Evolutionary conservation across 345 rosid genomes (phyloP).

Genomic region (Sonneratia caseolaris): DNA sequence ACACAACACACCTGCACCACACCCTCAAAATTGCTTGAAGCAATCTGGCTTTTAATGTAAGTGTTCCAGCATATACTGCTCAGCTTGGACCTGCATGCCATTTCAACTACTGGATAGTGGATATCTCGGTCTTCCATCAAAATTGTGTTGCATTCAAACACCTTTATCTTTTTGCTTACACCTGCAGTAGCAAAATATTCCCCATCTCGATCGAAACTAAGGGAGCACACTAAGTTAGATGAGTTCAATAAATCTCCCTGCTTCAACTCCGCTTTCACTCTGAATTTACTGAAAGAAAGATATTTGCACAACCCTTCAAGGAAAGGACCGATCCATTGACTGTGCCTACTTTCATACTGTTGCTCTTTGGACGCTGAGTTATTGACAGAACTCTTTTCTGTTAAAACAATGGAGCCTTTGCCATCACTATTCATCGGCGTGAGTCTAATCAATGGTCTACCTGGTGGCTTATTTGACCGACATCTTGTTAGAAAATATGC

Average conservation of each 20-base stretch:
- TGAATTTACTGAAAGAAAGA: conserved; percentile 66
- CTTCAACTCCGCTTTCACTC: conserved; percentile 80
- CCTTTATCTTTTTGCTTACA: conserved; percentile 86
- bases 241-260: conserved; percentile 89
- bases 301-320: conserved; percentile 94
- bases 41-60: conserved; percentile 86
- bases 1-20: conserved; percentile 66
- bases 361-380: conserved; percentile 42
- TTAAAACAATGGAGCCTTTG: conserved; percentile 53
- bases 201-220: conserved; percentile 85
- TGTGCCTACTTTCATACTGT: conserved; percentile 29
- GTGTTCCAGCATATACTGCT: conserved; percentile 91
- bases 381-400: conserved; percentile 73
- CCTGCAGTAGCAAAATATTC: conserved; percentile 95
- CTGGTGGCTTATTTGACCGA: conserved; percentile 43
- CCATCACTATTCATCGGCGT: conserved; percentile 65
- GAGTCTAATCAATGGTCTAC: conserved; percentile 37
- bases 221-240: conserved; percentile 79
- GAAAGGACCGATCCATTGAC: conserved; percentile 89
- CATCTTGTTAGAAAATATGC: conserved; percentile 79
- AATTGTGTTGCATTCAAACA: conserved; percentile 69
- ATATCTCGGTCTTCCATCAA: conserved; percentile 61
- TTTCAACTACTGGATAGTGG: conserved; percentile 89
- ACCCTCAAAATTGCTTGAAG: conserved; percentile 97
- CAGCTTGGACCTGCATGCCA: conserved; percentile 69